Evolutionary conservation across 192 early-diverging fungal genomes (phyloP), one percentile per base, ranked within the genome.

Genomic region (Coemansia sp.): DNA sequence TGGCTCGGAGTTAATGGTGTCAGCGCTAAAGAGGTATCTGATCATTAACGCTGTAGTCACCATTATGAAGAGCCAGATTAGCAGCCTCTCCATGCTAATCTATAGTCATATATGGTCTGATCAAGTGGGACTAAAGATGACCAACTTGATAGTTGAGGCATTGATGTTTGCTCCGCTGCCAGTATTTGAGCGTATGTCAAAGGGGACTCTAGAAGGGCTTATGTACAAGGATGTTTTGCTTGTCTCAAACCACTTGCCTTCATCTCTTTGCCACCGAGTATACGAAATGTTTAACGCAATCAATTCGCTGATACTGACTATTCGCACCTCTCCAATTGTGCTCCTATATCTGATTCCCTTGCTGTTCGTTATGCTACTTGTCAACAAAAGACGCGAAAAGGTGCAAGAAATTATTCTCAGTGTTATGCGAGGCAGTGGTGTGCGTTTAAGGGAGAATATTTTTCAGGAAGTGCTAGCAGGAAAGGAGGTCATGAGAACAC

Each of bases 131-230:
- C 27, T 1, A 8, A 61, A 62, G 29, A 76, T 71, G 69, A 65
- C 47, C 6, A 38, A 52, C 5, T 9, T 11, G 9, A 65, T 76
- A 0, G 12, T 71, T 1, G 20, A 31, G 9, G 46, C 62, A 7
- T n/a, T 70, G 29, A 15, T 76, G 2, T 55, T 39, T 27, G 52
- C 41, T 8, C 69, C 46, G 5, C 55, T 76, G 16, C 10, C 64
- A 16, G 24, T 46, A n/a, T 70, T 65, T 55, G 74, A 76, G 65
- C 69, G 74, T 0, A 39, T 76, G 31, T 49, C 74, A 18, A 64
- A 52, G 36, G 66, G 71, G 3, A 63, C 47, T 0, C 31, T 76
- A 3, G 15, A 39, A 3, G 61, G 7, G 9, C 15, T 75, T 11
- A 57, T 70, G 31, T 8, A 58, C 13, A 16, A 38, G 10, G 73